Evolutionary conservation across 2,329 filamentous ascomycete species (phyloP), one percentile per base, ranked within the genome.

Genomic region (Phyllachora maydis): DNA sequence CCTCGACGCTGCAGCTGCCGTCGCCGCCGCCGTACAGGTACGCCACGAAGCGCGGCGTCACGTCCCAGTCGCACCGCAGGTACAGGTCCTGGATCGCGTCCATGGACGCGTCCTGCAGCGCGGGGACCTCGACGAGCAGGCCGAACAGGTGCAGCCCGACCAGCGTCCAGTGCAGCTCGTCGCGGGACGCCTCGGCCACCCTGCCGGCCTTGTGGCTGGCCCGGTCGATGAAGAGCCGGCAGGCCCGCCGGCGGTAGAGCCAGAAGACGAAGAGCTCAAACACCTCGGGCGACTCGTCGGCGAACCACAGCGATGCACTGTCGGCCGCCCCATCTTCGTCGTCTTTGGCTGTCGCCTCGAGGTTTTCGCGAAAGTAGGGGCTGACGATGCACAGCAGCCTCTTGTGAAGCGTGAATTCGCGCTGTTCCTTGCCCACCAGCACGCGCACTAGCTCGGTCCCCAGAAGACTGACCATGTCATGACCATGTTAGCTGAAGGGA

Each of bases 71-170:
- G 36, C 55, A 53, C 9, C 54, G 51, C 18, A 68, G 56, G 36
- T 67, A 65, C 10, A 68, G 41, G 33, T 68, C 63, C 38, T 67
- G 63, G 11, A 67, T 42, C 18, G 56, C 54, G 32, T 68, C 63
- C 52, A 66, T 65, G 36, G 59, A 52, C 11, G 52, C 42, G 38
- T 68, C 63, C 34, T 68, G 63, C 6, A 67, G 47, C 6, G 47
- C 46, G 14, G 52, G 41, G 4, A 65, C 43, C 23, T 49, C 49
- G 32, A 63, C 51, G 25, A 50, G 45, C 4, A 60, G 53, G 20
- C 61, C 63, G 40, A 67, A 67, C 24, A 68, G 47, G 34, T 68
- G 63, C 8, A 67, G 46, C 17, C 54, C 53, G 25, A 66, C 55
- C 5, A 67, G 47, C 28, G 57, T 54, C 57, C 59, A 65, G 39